Evolutionary conservation across 306 rosid genomes (phyloP), one percentile per base, ranked within the genome.

Genomic region (Crataegus laevigata): DNA sequence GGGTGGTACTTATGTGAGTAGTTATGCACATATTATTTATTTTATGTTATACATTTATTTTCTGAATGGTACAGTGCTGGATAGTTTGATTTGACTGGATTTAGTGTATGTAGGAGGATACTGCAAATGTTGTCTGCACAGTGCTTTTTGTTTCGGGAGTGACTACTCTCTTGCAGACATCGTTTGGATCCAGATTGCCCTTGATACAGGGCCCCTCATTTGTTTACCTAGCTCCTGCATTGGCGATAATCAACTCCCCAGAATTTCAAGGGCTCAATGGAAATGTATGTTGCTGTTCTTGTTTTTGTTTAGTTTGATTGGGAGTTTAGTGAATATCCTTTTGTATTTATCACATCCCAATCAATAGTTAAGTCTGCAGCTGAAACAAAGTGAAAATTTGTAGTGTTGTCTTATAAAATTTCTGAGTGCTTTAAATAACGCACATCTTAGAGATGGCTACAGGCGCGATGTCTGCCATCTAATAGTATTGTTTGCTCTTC

Each of bases 151-250:
- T 89, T 58, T 88, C 97, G 7, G 98, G 99, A 71, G 80, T 92
- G 78, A 90, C 99, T 30, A 92, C 99, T 7, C 89, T 92, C 11
- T 73, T 96, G 96, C 99, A 96, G 71, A 89, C 88, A 40, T 86
- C 83, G 55, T 86, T 96, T 15, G 99, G 99, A 74, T 89, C 99
- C 28, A 90, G 99, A 83, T 88, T 96, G 78, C 97, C 99, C 25
- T 83, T 96, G 91, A 89, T 90, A 77, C 98, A 96, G 72, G 99
- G 99, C 62, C 97, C 99, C 6, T 96, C 99, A 14, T 92, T 92
- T 72, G 96, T 96, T 76, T 96, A 82, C 81, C 77, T 96, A 65
- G 98, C 98, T 36, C 99, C 99, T 0, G 96, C 87, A 9, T 82
- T 96, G 74, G 93, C 88, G 1, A 90, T 96, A 32, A 96, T 96